Base-by-base conservation (phyloP, 2,329 filamentous ascomycete genomes). In the Aspergillus texensis region DNA sequence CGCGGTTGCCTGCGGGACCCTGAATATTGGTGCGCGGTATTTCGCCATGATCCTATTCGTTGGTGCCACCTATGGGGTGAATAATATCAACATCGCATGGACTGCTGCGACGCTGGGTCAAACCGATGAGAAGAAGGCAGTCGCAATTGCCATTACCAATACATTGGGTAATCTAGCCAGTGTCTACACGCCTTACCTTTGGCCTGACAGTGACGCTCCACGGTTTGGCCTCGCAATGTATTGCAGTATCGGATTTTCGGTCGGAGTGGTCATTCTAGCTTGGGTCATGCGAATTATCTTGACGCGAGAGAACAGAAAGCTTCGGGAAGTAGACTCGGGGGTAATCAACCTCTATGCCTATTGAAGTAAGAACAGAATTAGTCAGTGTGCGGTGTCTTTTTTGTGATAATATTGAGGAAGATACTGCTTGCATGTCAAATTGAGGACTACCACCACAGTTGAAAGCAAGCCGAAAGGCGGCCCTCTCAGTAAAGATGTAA, bases 61-160 rank as follows among this genome's bases (percentile, higher is more conserved):
- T 8, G 63, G 41, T 2, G 74, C 73, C 8, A 73, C 72, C 6
- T 74, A 75, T 58, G 72, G 73, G 1, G 73, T 74, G 26, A 81
- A 81, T 61, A 79, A 78, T 11, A 72, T 81, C 26, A 79, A 80
- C 11, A 73, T 82, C 1, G 76, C 77, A 19, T 82, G 80, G 79
- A 77, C 78, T 1, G 77, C 77, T 1, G 75, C 75, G 2, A 80
- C 78, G 1, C 71, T 80, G 9, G 78, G 77, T 3, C 77, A 81
- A 54, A 80, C 79, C 1, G 68, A 75, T 4, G 79, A 81, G 64
- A 83, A 82, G 69, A 79, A 80, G 56, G 79, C 80, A 21, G 78
- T 78, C 3, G 71, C 75, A 5, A 64, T 81, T 21, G 78, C 78
- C 0, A 77, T 81, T 54, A 79, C 80, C n/a, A 81, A 82, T 57